Evolutionary conservation across 2,329 filamentous ascomycete genomes (phyloP).

Genomic region (Penicillium sp.): DNA sequence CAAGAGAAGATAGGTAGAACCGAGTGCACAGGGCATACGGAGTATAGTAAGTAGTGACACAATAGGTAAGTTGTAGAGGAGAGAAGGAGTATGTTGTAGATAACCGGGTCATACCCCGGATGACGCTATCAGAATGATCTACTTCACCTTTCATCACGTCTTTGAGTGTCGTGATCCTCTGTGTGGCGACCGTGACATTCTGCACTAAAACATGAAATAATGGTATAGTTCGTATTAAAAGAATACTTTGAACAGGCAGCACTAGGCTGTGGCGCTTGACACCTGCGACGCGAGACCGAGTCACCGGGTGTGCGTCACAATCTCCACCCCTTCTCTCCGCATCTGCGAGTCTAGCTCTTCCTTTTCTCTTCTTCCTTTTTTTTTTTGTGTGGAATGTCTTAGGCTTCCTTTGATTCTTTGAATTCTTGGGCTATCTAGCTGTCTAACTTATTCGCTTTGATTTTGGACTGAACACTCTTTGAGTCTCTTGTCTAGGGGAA

Average conservation of each 20-base stretch:
- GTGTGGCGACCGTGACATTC: conserved; percentile 5
- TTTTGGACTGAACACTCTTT: too few relatives aligned
- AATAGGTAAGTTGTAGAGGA: too few relatives aligned
- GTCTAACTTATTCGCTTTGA: too few relatives aligned
- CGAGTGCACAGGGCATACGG: neutral
- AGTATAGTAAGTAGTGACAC: too few relatives aligned
- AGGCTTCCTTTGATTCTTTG: conserved; percentile 2
- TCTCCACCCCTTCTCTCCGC: conserved; percentile 18
- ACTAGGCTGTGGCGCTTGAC: neutral
- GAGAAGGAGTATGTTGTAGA: too few relatives aligned
- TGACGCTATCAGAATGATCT: neutral
- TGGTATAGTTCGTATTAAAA: neutral
- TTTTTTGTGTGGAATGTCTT: neutral
- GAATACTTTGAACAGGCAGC: neutral
- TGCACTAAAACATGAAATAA: too few relatives aligned
- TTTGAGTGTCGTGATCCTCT: conserved; percentile 2
- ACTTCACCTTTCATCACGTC: neutral
- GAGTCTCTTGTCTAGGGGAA: neutral
- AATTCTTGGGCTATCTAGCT: neutral
- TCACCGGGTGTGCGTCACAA: conserved; percentile 48
- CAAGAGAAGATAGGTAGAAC: too few relatives aligned
- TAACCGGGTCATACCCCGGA: neutral
- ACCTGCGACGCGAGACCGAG: conserved; percentile 29
- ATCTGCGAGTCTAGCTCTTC: conserved; percentile 5
- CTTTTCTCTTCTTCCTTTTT: neutral